phyloP scores from a whole-genome alignment of 768 basidiomycete species.

The Hypsizygus marmoreus region DNA sequence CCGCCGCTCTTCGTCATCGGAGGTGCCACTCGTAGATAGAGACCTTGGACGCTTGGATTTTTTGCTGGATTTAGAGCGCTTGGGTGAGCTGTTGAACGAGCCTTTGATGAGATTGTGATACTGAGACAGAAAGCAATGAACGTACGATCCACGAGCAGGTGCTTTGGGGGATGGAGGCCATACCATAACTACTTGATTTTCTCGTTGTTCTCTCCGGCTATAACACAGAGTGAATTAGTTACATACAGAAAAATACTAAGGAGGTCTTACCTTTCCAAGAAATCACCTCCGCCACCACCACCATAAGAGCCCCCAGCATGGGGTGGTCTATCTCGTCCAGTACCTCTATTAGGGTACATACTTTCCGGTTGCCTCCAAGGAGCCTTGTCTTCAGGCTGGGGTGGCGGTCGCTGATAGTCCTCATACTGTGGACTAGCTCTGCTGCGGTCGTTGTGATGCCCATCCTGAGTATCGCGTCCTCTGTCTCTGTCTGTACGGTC shows the following conservation, averaged over 20 bases:
- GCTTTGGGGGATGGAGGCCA: slow-evolving; percentile 85
- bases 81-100: slow-evolving; percentile 50
- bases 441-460: slow-evolving; percentile 18
- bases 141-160: slow-evolving; percentile 59
- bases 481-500: slow-evolving; percentile 19
- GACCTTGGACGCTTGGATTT: slow-evolving; percentile 63
- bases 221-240: slow-evolving; percentile 4
- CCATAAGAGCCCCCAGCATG: slow-evolving; percentile 32
- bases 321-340: slow-evolving; percentile 28
- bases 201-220: slow-evolving; percentile 75
- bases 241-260: neutral
- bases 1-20: slow-evolving; percentile 59
- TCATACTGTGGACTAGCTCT: slow-evolving; percentile 62
- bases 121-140: slow-evolving; percentile 9
- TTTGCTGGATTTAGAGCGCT: slow-evolving; percentile 55
- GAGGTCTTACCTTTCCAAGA: slow-evolving; percentile 65
- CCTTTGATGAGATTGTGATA: neutral
- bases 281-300: slow-evolving; percentile 51
- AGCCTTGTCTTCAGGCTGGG: slow-evolving; percentile 35
- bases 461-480: slow-evolving; percentile 19
- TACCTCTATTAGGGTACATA: slow-evolving; percentile 54
- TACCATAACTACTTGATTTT: slow-evolving; percentile 54
- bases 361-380: slow-evolving; percentile 53
- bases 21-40: slow-evolving; percentile 49
- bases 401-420: slow-evolving; percentile 52